phyloP scores from a whole-genome alignment of 352 stramenopile genomes.

The Phytophthora citrophthora region DNA sequence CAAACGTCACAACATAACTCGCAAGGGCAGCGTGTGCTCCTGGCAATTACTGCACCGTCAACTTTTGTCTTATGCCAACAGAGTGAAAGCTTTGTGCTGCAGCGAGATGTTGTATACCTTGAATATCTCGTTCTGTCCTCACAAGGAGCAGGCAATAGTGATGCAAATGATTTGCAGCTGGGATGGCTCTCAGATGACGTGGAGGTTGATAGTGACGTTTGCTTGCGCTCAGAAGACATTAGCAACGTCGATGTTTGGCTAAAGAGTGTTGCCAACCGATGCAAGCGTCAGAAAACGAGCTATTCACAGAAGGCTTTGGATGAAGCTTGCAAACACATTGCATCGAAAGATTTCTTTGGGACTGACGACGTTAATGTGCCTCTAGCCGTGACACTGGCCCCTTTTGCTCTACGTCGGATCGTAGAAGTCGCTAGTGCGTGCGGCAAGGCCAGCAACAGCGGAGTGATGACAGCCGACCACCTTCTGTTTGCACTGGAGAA shows the following conservation, averaged over 20 bases:
- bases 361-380: slow-evolving; percentile 14
- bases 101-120: slow-evolving; percentile 66
- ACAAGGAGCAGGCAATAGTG: slow-evolving; percentile 10
- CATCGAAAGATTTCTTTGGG: slow-evolving; percentile 58
- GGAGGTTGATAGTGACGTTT: background rate
- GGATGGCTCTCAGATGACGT: slow-evolving; percentile 33
- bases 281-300: slow-evolving; percentile 11
- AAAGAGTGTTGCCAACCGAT: slow-evolving; percentile 38
- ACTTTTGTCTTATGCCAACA: slow-evolving; percentile 70
- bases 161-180: slow-evolving; percentile 37
- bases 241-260: slow-evolving; percentile 35
- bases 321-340: slow-evolving; percentile 53
- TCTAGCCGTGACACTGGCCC: slow-evolving; percentile 46
- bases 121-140: slow-evolving; percentile 62
- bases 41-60: slow-evolving; percentile 34
- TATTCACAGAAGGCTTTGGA: slow-evolving; percentile 47
- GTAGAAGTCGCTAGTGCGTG: slow-evolving; percentile 52
- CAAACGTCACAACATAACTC: slow-evolving; percentile 17
- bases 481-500: slow-evolving; percentile 74
- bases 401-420: slow-evolving; percentile 66
- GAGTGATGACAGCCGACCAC: slow-evolving; percentile 49
- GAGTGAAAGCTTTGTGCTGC: slow-evolving; percentile 54
- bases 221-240: background rate
- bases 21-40: slow-evolving; percentile 47
- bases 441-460: slow-evolving; percentile 3